Conservation (phyloP, 1,284 basidiomycete species). For the Cystobasidium slooffiae region DNA sequence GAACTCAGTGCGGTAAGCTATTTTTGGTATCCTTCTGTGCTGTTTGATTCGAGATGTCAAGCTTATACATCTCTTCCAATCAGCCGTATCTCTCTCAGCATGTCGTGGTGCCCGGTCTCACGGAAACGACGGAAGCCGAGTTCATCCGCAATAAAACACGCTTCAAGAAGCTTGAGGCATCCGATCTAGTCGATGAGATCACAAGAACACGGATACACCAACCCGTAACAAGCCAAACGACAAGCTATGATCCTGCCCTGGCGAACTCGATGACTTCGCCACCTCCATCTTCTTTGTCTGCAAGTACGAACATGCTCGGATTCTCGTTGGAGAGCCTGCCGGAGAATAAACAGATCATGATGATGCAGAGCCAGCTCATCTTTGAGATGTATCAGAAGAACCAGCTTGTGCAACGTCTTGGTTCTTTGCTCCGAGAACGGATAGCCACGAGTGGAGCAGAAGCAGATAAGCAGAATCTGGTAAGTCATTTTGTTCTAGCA, state of each 20-base stretch:
- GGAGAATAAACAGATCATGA: slow-evolving; percentile 7
- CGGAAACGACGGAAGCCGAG: slow-evolving; percentile 13
- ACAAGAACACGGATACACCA: slow-evolving; percentile 27
- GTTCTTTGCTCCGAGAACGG: slow-evolving; percentile 31
- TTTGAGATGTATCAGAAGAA: slow-evolving; percentile 41
- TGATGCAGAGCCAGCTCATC: slow-evolving; percentile 35
- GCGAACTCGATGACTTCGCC: background rate
- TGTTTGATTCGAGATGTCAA: background rate
- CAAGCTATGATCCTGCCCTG: background rate
- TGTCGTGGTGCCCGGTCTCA: background rate
- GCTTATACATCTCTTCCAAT: background rate
- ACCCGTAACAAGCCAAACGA: background rate
- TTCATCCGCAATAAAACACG: slow-evolving; percentile 22
- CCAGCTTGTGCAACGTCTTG: slow-evolving; percentile 38
- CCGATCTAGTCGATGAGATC: slow-evolving; percentile 41
- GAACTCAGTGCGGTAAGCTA: slow-evolving; percentile 19
- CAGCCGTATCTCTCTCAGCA: slow-evolving; percentile 39
- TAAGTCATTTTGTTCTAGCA: background rate
- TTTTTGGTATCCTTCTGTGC: background rate
- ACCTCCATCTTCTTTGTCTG: slow-evolving; percentile 8
- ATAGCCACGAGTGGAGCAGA: slow-evolving; percentile 36
- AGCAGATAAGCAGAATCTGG: slow-evolving; percentile 41
- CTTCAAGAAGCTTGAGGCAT: slow-evolving; percentile 41
- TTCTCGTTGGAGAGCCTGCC: slow-evolving; percentile 13
- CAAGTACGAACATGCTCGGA: slow-evolving; percentile 4